Percentiles rank a stretch among this genome's conserved stretches.
phyloP scores from a whole-genome alignment of 2,329 filamentous ascomycete genomes.

The Colletotrichum limetticola region DNA sequence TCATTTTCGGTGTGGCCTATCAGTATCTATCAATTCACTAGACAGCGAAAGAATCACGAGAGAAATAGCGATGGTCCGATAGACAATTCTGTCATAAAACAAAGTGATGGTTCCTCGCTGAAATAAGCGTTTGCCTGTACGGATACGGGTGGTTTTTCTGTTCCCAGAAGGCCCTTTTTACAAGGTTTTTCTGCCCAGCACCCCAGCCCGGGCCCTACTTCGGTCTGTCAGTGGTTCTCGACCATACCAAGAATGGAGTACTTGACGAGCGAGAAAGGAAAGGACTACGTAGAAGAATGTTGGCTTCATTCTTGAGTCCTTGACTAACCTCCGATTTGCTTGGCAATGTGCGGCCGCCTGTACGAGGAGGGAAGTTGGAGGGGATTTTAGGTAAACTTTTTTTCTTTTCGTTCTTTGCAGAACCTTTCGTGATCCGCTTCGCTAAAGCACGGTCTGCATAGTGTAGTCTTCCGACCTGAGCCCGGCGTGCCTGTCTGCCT shows the following conservation, averaged over 20 bases:
- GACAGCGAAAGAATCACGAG: background rate
- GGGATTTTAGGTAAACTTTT: background rate
- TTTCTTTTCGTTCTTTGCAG: no score
- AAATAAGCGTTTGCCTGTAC: background rate
- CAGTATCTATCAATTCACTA: background rate
- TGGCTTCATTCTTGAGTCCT: conserved; percentile 10
- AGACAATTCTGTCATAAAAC: background rate
- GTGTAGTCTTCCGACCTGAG: background rate
- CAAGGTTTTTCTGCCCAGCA: background rate
- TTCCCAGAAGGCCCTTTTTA: background rate
- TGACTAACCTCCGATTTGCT: conserved; percentile 5
- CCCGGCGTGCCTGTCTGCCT: background rate
- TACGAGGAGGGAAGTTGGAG: background rate
- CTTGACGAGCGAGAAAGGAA: background rate
- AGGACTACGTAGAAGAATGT: conserved; percentile 28
- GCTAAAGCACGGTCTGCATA: no score
- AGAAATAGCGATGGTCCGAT: background rate
- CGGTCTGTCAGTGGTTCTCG: background rate
- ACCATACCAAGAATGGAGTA: background rate
- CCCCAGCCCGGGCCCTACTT: background rate
- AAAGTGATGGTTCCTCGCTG: background rate
- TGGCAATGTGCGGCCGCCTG: background rate
- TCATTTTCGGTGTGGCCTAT: background rate
- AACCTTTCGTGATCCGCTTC: background rate
- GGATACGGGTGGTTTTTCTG: background rate